Evolutionary conservation across 805 yeast species (phyloP).

Genomic region (Jamesozyma jinghongensis): DNA sequence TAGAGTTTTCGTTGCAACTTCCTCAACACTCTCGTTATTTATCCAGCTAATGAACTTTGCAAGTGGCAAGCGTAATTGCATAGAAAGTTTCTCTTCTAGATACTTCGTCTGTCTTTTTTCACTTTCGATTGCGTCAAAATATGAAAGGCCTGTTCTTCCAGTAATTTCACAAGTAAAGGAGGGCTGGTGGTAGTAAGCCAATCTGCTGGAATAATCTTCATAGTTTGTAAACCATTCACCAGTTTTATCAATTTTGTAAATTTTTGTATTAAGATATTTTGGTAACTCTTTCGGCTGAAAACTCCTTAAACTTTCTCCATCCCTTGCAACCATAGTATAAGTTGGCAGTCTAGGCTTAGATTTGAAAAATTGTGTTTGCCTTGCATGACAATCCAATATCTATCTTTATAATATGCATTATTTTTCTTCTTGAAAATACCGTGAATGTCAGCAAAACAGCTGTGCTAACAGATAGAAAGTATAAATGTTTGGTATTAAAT

Average conservation of each 20-base stretch:
- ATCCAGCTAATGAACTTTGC: slow-evolving; percentile 70
- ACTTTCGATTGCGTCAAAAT: slow-evolving; percentile 71
- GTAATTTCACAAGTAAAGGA: slow-evolving; percentile 90
- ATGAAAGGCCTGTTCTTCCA: slow-evolving; percentile 79
- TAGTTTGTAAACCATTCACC: slow-evolving; percentile 80
- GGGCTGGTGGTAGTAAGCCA: slow-evolving; percentile 58
- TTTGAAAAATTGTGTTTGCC: no score
- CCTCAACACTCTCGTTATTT: slow-evolving; percentile 66
- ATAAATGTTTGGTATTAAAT: no score
- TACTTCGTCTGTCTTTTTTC: slow-evolving; percentile 51
- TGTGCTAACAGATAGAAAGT: no score
- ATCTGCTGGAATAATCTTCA: slow-evolving; percentile 57
- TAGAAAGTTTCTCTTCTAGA: slow-evolving; percentile 74
- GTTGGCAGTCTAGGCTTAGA: no score
- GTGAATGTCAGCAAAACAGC: no score
- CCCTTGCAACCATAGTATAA: not conserved
- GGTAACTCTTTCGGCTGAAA: slow-evolving; percentile 11
- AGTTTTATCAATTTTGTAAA: slow-evolving; percentile 72
- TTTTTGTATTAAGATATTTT: slow-evolving; percentile 41
- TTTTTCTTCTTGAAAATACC: no score
- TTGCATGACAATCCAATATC: no score
- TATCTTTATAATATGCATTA: no score
- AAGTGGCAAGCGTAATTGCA: slow-evolving; percentile 78
- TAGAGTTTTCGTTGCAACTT: slow-evolving; percentile 74
- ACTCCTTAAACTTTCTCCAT: not conserved